phyloP scores from a whole-genome alignment of 1,284 basidiomycete species.

The Schizophyllum commune region DNA sequence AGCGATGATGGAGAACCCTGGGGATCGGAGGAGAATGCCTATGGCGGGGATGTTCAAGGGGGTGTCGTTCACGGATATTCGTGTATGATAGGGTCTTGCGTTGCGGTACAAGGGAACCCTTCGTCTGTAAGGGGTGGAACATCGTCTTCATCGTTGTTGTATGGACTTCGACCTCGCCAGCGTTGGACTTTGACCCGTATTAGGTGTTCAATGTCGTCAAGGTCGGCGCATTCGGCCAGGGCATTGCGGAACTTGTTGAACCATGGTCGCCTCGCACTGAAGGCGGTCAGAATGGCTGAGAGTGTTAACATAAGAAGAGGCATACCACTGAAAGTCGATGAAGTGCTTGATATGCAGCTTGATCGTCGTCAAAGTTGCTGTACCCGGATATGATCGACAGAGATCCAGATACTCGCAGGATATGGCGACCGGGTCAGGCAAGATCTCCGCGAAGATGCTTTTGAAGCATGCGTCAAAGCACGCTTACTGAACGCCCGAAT shows the following conservation, averaged over 20 bases:
- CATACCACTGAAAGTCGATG: slow-evolving; percentile 56
- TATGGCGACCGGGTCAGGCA: slow-evolving; percentile 54
- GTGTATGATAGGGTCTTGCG: too few species aligned
- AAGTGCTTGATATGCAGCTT: slow-evolving; percentile 57
- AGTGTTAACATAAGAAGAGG: slow-evolving; percentile 10
- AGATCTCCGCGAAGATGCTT: slow-evolving; percentile 40
- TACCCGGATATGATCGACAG: slow-evolving; percentile 40
- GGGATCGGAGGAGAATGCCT: neutral
- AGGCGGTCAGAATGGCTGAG: slow-evolving; percentile 3
- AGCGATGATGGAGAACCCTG: slow-evolving; percentile 3
- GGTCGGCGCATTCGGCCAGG: slow-evolving; percentile 30
- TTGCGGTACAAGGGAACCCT: too few species aligned
- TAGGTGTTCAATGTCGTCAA: slow-evolving; percentile 40
- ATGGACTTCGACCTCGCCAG: slow-evolving; percentile 36
- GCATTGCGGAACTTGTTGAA: slow-evolving; percentile 44
- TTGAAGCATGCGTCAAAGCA: slow-evolving; percentile 1
- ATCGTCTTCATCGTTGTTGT: too few species aligned
- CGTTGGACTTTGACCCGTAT: slow-evolving; percentile 37
- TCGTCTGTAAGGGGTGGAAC: too few species aligned
- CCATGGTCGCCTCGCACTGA: slow-evolving; percentile 46
- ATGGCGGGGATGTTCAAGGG: too few species aligned
- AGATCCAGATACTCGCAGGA: slow-evolving; percentile 56
- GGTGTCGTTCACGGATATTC: too few species aligned
- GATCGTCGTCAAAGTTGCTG: slow-evolving; percentile 37
- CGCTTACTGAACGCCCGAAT: neutral